phyloP scores from a whole-genome alignment of 495 filamentous ascomycete genomes.

The Neurospora terricola region DNA sequence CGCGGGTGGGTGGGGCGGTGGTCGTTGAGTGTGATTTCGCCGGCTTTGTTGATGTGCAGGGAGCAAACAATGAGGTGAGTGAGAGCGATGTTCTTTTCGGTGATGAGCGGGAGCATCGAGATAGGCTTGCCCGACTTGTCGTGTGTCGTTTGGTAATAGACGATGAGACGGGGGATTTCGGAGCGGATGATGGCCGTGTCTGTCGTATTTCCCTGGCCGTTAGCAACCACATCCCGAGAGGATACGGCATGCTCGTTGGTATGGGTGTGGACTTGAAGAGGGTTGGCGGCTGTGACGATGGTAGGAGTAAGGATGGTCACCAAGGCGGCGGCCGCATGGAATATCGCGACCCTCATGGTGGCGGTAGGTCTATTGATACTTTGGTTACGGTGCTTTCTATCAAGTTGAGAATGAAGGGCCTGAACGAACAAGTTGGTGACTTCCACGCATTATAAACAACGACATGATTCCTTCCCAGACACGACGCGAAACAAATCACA shows the following conservation, averaged over 20 bases:
- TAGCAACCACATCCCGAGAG: not conserved
- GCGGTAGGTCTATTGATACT: not conserved
- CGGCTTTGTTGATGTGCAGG: slow-evolving; percentile 55
- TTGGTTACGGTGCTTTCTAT: not conserved
- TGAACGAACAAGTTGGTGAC: not conserved
- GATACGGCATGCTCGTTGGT: not conserved
- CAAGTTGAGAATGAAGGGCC: not conserved
- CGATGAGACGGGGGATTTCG: slow-evolving; percentile 35
- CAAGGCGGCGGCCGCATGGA: not conserved
- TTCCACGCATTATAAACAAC: not conserved
- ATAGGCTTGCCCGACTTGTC: slow-evolving; percentile 45
- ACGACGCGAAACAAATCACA: not conserved
- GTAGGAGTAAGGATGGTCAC: not conserved
- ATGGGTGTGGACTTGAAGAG: not conserved
- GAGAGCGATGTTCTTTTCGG: slow-evolving; percentile 37
- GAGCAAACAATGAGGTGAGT: slow-evolving; percentile 72
- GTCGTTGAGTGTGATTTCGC: slow-evolving; percentile 65
- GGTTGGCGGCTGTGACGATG: not conserved
- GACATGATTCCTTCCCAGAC: not conserved
- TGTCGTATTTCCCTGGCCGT: not conserved
- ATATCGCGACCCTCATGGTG: not conserved
- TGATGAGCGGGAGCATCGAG: slow-evolving; percentile 62
- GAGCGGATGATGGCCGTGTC: not conserved
- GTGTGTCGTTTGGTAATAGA: slow-evolving; percentile 67
- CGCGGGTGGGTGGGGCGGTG: slow-evolving; percentile 44